Percentiles rank a stretch among this genome's conserved stretches.
phyloP scores from a whole-genome alignment of 2,329 filamentous ascomycete genomes.

The Colletotrichum navitas region DNA sequence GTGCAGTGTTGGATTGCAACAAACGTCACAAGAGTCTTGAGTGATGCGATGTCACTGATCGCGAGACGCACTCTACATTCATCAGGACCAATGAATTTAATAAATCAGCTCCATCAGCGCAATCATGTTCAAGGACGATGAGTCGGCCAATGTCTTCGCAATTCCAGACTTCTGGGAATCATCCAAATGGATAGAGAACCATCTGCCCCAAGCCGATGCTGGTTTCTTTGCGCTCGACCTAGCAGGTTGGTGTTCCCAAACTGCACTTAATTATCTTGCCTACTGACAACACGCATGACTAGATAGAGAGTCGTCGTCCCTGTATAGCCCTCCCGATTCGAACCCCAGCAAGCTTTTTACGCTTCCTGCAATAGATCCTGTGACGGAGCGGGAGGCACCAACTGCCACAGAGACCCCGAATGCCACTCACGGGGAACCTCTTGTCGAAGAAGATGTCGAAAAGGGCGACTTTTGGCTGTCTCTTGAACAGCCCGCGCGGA shows the following conservation, averaged over 20 bases:
- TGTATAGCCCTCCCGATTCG: conserved; percentile 36
- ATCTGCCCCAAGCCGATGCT: conserved; percentile 45
- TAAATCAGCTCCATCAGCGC: conserved; percentile 18
- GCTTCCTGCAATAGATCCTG: conserved; percentile 47
- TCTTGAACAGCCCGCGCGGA: conserved; percentile 49
- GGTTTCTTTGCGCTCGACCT: conserved; percentile 60
- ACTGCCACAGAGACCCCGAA: conserved; percentile 5
- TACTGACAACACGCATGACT: not conserved
- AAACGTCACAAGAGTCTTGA: not conserved
- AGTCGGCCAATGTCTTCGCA: conserved; percentile 69
- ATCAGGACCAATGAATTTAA: not conserved
- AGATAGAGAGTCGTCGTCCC: conserved; percentile 25
- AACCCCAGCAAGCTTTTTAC: conserved; percentile 58
- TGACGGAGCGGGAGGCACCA: conserved; percentile 42
- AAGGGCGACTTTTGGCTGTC: conserved; percentile 63
- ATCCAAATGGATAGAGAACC: conserved; percentile 62
- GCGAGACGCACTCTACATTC: not conserved
- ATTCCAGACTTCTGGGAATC: conserved; percentile 72
- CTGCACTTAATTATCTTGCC: conserved; percentile 20
- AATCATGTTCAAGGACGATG: conserved; percentile 57
- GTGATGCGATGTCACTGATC: conserved; percentile 26
- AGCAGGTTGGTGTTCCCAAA: conserved; percentile 48
- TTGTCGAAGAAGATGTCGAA: conserved; percentile 6
- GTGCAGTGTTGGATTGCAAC: not conserved
- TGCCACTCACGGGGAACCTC: conserved; percentile 44